Evolutionary conservation across 331 rosid species (phyloP), one percentile per base, ranked within the genome.

Genomic region (Malus hybrid): DNA sequence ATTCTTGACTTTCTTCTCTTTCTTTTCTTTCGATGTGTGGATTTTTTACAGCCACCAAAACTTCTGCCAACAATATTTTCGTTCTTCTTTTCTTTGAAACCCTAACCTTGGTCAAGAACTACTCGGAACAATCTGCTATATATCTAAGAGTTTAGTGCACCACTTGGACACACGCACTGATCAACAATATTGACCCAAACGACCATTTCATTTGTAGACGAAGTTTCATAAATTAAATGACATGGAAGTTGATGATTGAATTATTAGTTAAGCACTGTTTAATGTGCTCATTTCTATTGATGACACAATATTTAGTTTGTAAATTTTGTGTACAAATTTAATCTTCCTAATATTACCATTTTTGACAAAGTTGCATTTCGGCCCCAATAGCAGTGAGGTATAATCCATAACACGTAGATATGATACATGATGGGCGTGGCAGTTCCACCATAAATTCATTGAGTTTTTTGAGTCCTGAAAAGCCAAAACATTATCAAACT

Each of bases 131-230:
- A 34, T 22, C 6, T 2, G 22, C 57, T 39, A 52, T 28, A 32
- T 29, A 19, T 64, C 29, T 34, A 64, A 24, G 9, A 11, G 12
- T 36, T 66, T 79, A 81, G 87, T 77, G 85, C 83, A 78, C 64
- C 79, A 72, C 76, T 84, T 46, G 9, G 36, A 39, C 46, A 55
- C 46, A 22, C 48, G 20, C 46, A 68, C 28, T 20, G 79, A 75
- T 83, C 80, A 34, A 76, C 86, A 79, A 69, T 72, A 73, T 84
- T 84, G 88, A 86, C 83, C 64, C 46, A 42, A 42, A 42, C 29
- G 5, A 62, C 1, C 76, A 15, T 42, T 31, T 61, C 20, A 52
- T 32, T 32, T 6, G 13, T 42, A 42, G 46, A 3, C 1, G 4
- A 42, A 42, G 13, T 42, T 42, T 42, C 3, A 42, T 10, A 42